Conservation (phyloP, 805 yeast species). For the Kuraishia hungarica region DNA sequence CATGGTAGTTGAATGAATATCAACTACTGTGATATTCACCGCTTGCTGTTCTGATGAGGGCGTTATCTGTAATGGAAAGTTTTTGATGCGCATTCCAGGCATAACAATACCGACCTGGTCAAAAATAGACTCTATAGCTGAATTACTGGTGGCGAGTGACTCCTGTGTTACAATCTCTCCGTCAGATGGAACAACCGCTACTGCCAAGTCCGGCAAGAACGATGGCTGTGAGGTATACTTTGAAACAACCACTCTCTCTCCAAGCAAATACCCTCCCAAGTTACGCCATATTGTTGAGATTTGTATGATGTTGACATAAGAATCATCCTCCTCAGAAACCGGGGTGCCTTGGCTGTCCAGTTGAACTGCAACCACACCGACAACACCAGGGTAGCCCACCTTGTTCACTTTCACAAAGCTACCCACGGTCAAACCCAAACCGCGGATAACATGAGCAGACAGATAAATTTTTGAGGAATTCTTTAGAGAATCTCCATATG, state of each 20-base stretch:
- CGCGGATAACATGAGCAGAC: constrained; percentile 13
- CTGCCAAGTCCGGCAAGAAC: neutral
- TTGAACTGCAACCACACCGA: constrained; percentile 13
- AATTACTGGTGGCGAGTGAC: neutral
- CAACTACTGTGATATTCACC: neutral
- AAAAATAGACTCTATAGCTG: neutral
- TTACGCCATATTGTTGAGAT: neutral
- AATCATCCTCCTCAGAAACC: constrained; percentile 10
- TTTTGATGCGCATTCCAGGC: constrained; percentile 9
- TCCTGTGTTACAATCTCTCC: neutral
- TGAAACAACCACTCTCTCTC: neutral
- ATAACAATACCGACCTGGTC: constrained; percentile 15
- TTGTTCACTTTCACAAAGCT: constrained; percentile 16
- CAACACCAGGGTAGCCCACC: constrained; percentile 13
- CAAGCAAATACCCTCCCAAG: neutral
- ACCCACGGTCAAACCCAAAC: constrained; percentile 15
- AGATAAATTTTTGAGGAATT: constrained; percentile 13
- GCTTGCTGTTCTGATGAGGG: neutral
- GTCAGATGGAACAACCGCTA: neutral
- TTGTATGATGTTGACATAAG: neutral
- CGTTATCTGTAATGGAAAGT: constrained; percentile 25
- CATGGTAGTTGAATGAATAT: neutral
- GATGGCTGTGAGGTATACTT: neutral
- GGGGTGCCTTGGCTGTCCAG: constrained; percentile 9
- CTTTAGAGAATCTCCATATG: neutral